Evolutionary conservation across 106 monocot genomes (phyloP), one percentile per base, ranked within the genome.

Genomic region (Alisma plantagoaquatica): DNA sequence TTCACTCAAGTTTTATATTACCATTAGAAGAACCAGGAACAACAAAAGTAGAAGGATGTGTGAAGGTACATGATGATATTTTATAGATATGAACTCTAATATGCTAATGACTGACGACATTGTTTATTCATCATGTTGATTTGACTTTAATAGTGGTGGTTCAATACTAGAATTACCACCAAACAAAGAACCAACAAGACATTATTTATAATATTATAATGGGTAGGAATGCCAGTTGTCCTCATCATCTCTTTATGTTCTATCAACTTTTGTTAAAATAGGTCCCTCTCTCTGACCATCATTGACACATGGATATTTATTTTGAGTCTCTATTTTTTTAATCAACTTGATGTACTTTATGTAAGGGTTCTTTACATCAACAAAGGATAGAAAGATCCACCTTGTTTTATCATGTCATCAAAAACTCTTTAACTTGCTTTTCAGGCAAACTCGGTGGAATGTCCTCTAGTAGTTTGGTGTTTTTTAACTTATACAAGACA

Each of bases 211-310:
- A n/a, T n/a, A n/a, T n/a, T n/a, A n/a, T n/a, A n/a, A n/a, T n/a
- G n/a, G 16, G n/a, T n/a, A n/a, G n/a, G n/a, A n/a, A n/a, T n/a
- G n/a, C n/a, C n/a, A n/a, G n/a, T 46, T 51, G 4, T 30, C 20
- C 55, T 27, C 41, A 27, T 64, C 77, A 25, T 14, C 43, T 17
- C 53, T 17, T 66, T 62, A 52, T 3, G 16, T 18, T 29, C 60
- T 63, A n/a, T 69, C 62, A 30, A 72, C 56, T 53, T 52, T 74
- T 1, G 46, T 30, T 46, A 54, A 24, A 25, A 51, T 23, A 56
- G 32, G 38, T 24, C 1, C 68, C 10, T 59, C 55, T 53, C 41
- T 44, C 16, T 62, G 68, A 15, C 33, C 56, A 69, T 98, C 70
- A 54, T 18, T 23, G 54, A 27, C 47, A 3, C 55, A 55, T 43